Evolutionary conservation across 495 filamentous ascomycete species (phyloP).

Genomic region (Gamarada debralockiae): DNA sequence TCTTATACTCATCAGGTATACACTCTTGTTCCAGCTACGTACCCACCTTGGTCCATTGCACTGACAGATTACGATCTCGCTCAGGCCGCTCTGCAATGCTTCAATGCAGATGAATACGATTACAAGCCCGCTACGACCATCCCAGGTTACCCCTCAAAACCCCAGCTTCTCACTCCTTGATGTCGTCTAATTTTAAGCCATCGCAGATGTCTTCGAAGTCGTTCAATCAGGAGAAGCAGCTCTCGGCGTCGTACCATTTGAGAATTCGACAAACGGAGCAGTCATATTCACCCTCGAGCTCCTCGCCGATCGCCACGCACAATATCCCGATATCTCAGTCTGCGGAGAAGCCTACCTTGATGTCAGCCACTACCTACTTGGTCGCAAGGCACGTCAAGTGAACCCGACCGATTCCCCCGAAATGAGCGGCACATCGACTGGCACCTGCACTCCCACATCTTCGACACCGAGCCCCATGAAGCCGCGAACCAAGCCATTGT

Average conservation of each 20-base stretch:
- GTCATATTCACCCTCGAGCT: constrained; percentile 87
- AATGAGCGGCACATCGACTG: constrained; percentile 14
- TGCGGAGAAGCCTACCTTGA: constrained; percentile 78
- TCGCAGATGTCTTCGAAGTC: constrained; percentile 68
- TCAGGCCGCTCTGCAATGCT: constrained; percentile 65
- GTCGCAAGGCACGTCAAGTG: constrained; percentile 26
- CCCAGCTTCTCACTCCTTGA: neutral
- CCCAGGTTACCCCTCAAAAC: constrained; percentile 38
- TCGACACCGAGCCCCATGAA: constrained; percentile 20
- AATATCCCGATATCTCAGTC: constrained; percentile 63
- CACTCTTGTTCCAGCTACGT: constrained; percentile 4
- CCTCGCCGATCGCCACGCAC: constrained; percentile 63
- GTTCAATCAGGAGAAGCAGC: constrained; percentile 60
- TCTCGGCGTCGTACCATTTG: constrained; percentile 88
- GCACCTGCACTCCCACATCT: constrained; percentile 19
- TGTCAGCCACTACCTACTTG: constrained; percentile 83
- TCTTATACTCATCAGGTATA: constrained; percentile 92
- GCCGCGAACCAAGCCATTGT: constrained; percentile 31
- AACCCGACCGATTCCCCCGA: constrained; percentile 12
- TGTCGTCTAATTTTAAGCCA: constrained; percentile 3
- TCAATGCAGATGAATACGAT: constrained; percentile 47
- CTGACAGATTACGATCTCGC: constrained; percentile 19
- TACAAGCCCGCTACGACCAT: constrained; percentile 60
- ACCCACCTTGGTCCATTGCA: constrained; percentile 10
- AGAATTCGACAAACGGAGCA: constrained; percentile 91